These are phyloP conservation scores for Yamadazyma philogaea DNA, from an alignment of 805 yeast species.

Conservation along the genomic window DNA sequence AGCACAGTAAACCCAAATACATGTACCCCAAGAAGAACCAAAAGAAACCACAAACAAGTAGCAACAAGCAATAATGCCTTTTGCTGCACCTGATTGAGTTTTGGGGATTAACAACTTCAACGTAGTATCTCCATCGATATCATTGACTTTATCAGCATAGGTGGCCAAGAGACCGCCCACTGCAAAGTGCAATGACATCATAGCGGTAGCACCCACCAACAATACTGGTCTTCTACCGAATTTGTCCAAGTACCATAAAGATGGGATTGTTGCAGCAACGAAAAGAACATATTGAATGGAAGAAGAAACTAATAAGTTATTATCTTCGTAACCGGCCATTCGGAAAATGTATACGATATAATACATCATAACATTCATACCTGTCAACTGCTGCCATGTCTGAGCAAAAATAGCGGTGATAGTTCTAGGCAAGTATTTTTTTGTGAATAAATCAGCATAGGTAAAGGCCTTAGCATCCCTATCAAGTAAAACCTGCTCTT, in stretches of 20 bases:
- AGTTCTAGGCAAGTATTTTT: conserved; percentile 49
- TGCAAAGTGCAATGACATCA: conserved; percentile 41
- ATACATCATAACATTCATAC: conserved; percentile 69
- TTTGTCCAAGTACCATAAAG: conserved; percentile 56
- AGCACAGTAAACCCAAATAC: conserved; percentile 64
- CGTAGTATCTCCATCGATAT: conserved; percentile 25
- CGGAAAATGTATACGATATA: conserved; percentile 62
- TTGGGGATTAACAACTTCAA: conserved; percentile 38
- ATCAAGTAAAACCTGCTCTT: conserved; percentile 53
- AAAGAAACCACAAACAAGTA: conserved; percentile 57
- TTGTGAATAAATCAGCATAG: conserved; percentile 49
- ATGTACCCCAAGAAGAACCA: conserved; percentile 54
- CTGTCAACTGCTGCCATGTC: conserved; percentile 62
- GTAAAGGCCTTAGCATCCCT: conserved; percentile 46
- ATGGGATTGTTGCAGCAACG: conserved; percentile 56
- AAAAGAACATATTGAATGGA: conserved; percentile 59
- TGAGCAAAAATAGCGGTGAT: conserved; percentile 51
- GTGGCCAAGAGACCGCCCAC: conserved; percentile 42
- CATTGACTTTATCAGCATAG: conserved; percentile 32
- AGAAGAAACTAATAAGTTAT: conserved; percentile 51
- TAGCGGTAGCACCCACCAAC: conserved; percentile 45
- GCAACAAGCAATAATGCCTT: conserved; percentile 47
- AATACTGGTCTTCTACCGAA: conserved; percentile 67
- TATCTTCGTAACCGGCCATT: conserved; percentile 58
- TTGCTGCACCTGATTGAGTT: conserved; percentile 35